Conservation (phyloP, 495 filamentous ascomycete species). For the Sabuloglossum arenarium region DNA sequence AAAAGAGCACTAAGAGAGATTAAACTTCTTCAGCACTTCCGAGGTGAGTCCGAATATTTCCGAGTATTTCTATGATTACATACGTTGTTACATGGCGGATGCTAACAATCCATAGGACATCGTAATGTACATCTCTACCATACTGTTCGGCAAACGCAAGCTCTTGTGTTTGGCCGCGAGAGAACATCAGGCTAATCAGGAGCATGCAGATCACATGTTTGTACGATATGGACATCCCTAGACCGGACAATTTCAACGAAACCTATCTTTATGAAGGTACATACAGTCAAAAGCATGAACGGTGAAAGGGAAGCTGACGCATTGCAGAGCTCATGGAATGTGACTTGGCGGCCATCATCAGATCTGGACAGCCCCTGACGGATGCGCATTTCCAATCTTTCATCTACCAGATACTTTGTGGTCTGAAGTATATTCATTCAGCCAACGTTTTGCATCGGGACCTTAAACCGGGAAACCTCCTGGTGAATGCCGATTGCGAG, state of each 20-base stretch:
- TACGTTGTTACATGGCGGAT: not conserved
- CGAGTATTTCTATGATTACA: not conserved
- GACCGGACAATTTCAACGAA: constrained; percentile 97
- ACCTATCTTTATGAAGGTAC: constrained; percentile 95
- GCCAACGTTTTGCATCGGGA: constrained; percentile 95
- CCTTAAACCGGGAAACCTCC: constrained; percentile 86
- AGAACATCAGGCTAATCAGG: constrained; percentile 12
- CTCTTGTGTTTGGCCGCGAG: not conserved
- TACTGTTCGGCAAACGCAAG: not conserved
- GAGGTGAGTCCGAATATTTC: constrained; percentile 27
- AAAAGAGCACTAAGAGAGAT: constrained; percentile 96
- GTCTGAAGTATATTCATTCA: constrained; percentile 96
- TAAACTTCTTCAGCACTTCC: constrained; percentile 94
- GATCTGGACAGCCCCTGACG: constrained; percentile 85
- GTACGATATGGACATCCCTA: constrained; percentile 98
- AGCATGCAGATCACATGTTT: constrained; percentile 74
- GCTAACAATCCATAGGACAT: constrained; percentile 21
- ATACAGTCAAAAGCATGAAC: constrained; percentile 1
- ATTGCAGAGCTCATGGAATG: constrained; percentile 90
- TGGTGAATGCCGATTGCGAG: constrained; percentile 97
- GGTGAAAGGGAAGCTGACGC: constrained; percentile 5
- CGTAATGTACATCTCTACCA: constrained; percentile 33
- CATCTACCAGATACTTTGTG: constrained; percentile 41
- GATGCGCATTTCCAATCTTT: constrained; percentile 47
- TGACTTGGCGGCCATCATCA: constrained; percentile 93